Base-by-base conservation (phyloP, 345 rosid species). In the Eucalyptus lansdowneana region DNA sequence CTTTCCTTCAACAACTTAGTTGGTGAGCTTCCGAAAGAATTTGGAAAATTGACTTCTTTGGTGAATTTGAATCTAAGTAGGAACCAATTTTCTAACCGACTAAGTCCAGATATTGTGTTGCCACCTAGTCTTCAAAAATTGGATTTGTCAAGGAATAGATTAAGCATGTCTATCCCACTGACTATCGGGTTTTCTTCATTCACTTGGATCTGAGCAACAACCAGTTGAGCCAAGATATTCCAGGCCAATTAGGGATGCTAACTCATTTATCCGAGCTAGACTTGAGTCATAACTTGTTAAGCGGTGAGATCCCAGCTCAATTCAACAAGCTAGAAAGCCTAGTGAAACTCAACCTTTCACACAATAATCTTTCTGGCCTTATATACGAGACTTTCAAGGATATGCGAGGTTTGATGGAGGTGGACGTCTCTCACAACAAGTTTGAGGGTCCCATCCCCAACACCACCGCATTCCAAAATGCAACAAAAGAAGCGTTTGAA, bases 361-460 rank as follows among this genome's bases (percentile, higher is more conserved):
- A 89, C 90, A 93, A 94, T 50, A 10, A 34, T 31, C 85, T 94
- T 27, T 88, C 91, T 45, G 94, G 96, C 14, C 25, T 17, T 13
- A 83, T 94, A 29, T 89, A 91, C 6, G 2, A 24, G 4, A 50
- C 42, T 22, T 87, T 94, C 5, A 72, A 25, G 4, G 25, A 45
- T 24, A 25, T 91, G 87, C 27, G 5, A 1, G 87, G 88, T n/a
- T 80, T 92, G 72, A 14, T 1, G 6, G 19, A 14, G 25, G 90
- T 91, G 13, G 92, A 93, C 51, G 31, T 94, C 12, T 94, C 95
- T 4, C 25, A 89, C 45, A 49, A 49, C 15, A 62, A 87, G 24
- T 53, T 94, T n/a, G 44, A 45, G 27, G 96, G 96, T 45, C 93
- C 91, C 0, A 31, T 94, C 31, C 94, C 96, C 1, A 8, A 90